Percentiles rank a stretch among this genome's conserved stretches.
Evolutionary conservation across 441 rosid genomes (phyloP).

Genomic region (Biscutella laevigata): DNA sequence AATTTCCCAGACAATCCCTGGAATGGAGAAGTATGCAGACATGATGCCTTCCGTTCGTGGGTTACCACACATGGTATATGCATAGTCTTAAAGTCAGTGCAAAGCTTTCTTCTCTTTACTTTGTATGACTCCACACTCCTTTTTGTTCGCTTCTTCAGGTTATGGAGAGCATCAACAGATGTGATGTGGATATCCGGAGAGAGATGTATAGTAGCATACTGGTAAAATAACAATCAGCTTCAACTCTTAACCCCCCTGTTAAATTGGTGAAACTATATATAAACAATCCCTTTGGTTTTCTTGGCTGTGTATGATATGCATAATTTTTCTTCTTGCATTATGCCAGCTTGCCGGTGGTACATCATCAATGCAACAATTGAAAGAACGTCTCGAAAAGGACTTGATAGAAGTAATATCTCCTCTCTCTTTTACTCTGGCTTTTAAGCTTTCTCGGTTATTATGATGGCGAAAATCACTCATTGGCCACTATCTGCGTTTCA

Average conservation of each 20-base stretch:
- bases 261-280: background rate
- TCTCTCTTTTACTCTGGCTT: background rate
- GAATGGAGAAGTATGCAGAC: constrained; percentile 72
- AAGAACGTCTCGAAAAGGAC: constrained; percentile 98
- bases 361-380: constrained; percentile 98
- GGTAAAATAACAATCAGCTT: constrained; percentile 37
- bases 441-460: background rate
- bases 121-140: background rate
- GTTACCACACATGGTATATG: constrained; percentile 85
- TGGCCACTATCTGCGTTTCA: constrained; percentile 27
- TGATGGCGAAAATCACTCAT: background rate
- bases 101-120: background rate
- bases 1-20: constrained; percentile 74
- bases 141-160: constrained; percentile 43
- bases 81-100: background rate
- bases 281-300: background rate
- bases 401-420: constrained; percentile 64
- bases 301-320: background rate
- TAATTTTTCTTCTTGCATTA: constrained; percentile 14
- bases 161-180: constrained; percentile 85
- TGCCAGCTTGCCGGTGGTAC: constrained; percentile 97
- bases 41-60: constrained; percentile 62
- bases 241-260: background rate
- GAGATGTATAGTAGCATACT: constrained; percentile 88
- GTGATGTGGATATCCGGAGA: constrained; percentile 94